Conservation (phyloP, 1,284 basidiomycete genomes). For the Neonothopanus nambi region DNA sequence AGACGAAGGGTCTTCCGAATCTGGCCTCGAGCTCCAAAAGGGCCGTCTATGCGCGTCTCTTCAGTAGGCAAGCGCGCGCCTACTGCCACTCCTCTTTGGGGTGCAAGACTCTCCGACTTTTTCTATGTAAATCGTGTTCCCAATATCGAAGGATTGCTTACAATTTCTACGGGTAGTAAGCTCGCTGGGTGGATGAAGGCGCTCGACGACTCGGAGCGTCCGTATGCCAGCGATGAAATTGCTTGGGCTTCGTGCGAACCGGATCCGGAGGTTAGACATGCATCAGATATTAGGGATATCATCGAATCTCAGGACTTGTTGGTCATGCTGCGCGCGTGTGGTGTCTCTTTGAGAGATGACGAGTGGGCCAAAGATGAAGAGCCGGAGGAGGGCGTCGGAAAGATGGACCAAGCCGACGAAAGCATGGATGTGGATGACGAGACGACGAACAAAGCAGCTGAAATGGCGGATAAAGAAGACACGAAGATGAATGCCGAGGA, state of each 20-base stretch:
- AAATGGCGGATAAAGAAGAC: constrained; percentile 2
- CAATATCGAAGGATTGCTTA: neutral
- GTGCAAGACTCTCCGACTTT: constrained; percentile 16
- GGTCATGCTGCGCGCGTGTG: neutral
- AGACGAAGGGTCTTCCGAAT: constrained; percentile 11
- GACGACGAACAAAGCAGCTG: constrained; percentile 9
- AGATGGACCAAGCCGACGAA: too few species aligned
- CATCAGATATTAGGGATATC: neutral
- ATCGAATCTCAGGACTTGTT: neutral
- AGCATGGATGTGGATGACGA: too few species aligned
- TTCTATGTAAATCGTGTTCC: constrained; percentile 11
- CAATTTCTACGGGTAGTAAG: constrained; percentile 11
- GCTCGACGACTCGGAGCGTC: constrained; percentile 7
- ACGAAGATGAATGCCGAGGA: neutral
- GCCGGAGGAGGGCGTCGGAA: too few species aligned
- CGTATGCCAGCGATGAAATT: constrained; percentile 10
- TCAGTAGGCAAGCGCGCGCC: constrained; percentile 5
- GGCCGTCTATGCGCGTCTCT: neutral
- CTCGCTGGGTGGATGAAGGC: constrained; percentile 6
- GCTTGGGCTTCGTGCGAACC: constrained; percentile 5
- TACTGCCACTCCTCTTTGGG: constrained; percentile 10
- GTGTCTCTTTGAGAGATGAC: neutral
- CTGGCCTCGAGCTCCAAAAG: constrained; percentile 20
- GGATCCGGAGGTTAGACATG: neutral
- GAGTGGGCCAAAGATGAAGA: too few species aligned